Evolutionary conservation across 1,284 basidiomycete genomes (phyloP).

Genomic region (Ganoderma boninense): DNA sequence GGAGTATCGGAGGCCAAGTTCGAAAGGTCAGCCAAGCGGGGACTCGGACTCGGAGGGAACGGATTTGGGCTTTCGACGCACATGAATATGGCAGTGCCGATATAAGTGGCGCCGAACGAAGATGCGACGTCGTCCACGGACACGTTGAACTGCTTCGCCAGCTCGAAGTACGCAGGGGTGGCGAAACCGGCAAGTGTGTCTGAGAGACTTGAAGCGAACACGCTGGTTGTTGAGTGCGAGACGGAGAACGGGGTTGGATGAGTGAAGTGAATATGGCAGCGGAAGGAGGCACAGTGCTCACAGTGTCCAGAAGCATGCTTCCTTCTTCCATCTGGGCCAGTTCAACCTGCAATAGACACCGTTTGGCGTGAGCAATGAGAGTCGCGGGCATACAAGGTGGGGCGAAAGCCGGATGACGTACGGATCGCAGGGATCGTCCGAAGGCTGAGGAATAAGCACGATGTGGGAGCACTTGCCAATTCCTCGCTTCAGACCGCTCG

Average conservation of each 20-base stretch:
- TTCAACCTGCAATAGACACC: conserved; percentile 37
- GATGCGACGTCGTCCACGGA: conserved; percentile 52
- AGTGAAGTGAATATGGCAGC: not conserved
- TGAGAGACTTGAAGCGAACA: conserved; percentile 50
- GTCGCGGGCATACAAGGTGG: no score
- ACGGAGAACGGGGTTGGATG: not conserved
- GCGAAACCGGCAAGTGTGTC: conserved; percentile 53
- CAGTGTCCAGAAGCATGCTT: conserved; percentile 54
- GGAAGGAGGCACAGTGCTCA: conserved; percentile 16
- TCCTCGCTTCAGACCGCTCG: conserved; percentile 47
- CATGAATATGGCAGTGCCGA: conserved; percentile 52
- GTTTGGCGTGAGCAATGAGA: no score
- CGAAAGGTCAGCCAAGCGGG: no score
- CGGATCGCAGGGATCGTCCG: conserved; percentile 54
- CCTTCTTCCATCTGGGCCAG: conserved; percentile 56
- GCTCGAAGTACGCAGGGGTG: conserved; percentile 49
- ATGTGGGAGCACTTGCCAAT: conserved; percentile 50
- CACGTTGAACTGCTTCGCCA: conserved; percentile 48
- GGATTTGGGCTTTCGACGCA: conserved; percentile 30
- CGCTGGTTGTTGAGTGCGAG: conserved; percentile 30
- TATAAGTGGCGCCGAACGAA: conserved; percentile 48
- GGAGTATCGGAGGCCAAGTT: not conserved
- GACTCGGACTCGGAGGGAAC: no score
- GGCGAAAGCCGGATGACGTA: conserved; percentile 28
- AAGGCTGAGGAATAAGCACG: conserved; percentile 53